Conservation (phyloP, 2,329 filamentous ascomycete species). For the Pestalotiopsis sp. region DNA sequence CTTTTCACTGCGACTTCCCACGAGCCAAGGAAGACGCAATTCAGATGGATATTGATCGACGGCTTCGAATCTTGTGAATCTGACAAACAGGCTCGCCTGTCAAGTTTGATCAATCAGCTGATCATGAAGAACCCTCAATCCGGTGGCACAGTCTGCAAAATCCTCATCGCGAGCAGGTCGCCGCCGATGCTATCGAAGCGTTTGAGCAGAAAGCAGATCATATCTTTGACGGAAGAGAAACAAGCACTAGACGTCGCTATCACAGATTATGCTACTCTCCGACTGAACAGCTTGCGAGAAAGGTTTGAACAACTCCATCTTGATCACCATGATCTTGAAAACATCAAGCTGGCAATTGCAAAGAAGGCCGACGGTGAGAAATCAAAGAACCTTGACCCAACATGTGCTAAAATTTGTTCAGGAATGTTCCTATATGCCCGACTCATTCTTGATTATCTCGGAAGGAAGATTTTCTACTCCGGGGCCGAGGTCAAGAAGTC, state of each 20-base stretch:
- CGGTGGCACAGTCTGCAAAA: slow-evolving; percentile 25
- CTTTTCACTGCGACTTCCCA: slow-evolving; percentile 19
- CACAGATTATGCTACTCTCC: slow-evolving; percentile 20
- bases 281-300: slow-evolving; percentile 10
- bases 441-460: slow-evolving; percentile 37
- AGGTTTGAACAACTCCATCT: slow-evolving; percentile 22
- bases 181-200: slow-evolving; percentile 20
- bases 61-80: slow-evolving; percentile 29
- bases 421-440: slow-evolving; percentile 42
- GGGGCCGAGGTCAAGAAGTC: slow-evolving; percentile 26
- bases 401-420: slow-evolving; percentile 7
- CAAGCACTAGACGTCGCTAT: slow-evolving; percentile 23
- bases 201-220: slow-evolving; percentile 19
- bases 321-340: slow-evolving; percentile 16
- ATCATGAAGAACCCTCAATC: slow-evolving; percentile 8
- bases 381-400: background rate
- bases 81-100: slow-evolving; percentile 17
- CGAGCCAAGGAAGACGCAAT: slow-evolving; percentile 13
- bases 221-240: slow-evolving; percentile 32
- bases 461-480: slow-evolving; percentile 32
- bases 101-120: slow-evolving; percentile 14
- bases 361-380: slow-evolving; percentile 30
- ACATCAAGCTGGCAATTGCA: slow-evolving; percentile 21
- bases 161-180: slow-evolving; percentile 28
- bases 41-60: slow-evolving; percentile 32